Conservation (phyloP, 495 filamentous ascomycete genomes). For the Pyrenula massariospora region DNA sequence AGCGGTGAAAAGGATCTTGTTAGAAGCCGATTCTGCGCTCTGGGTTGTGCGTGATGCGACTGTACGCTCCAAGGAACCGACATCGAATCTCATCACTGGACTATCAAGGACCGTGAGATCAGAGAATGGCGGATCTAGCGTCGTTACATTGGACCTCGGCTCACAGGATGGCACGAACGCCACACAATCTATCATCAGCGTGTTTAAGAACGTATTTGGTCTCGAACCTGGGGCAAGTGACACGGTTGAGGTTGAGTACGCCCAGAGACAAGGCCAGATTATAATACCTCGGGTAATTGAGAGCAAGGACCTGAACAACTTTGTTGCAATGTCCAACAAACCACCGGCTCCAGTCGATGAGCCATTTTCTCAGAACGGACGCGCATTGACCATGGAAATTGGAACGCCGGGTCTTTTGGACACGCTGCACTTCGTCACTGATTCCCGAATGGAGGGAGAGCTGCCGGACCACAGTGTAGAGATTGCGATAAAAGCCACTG, state of each 20-base stretch:
- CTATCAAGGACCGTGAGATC: too few relatives aligned
- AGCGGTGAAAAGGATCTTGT: too few relatives aligned
- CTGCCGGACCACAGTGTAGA: conserved; percentile 29
- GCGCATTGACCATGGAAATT: conserved; percentile 26
- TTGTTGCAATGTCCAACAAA: background rate
- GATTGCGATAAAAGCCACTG: conserved; percentile 38
- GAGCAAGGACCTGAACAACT: background rate
- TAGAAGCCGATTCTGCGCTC: too few relatives aligned
- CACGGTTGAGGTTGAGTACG: background rate
- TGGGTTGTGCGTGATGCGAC: too few relatives aligned
- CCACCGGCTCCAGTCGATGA: conserved; percentile 7
- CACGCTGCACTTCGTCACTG: conserved; percentile 34
- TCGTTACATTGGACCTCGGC: too few relatives aligned
- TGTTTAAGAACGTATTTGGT: too few relatives aligned
- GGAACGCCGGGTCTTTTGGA: conserved; percentile 34
- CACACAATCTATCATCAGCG: too few relatives aligned
- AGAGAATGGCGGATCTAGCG: too few relatives aligned
- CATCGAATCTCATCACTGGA: too few relatives aligned
- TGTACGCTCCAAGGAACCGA: too few relatives aligned
- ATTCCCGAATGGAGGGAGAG: conserved; percentile 22
- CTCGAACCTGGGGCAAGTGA: too few relatives aligned
- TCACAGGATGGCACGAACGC: too few relatives aligned
- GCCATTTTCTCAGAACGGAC: conserved; percentile 19
- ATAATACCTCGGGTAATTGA: conserved; percentile 7
- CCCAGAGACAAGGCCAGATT: conserved; percentile 2